These are phyloP conservation scores for Fonsecaea pedrosoi DNA, from an alignment of 2,329 filamentous ascomycete genomes.

Conservation along the genomic window DNA sequence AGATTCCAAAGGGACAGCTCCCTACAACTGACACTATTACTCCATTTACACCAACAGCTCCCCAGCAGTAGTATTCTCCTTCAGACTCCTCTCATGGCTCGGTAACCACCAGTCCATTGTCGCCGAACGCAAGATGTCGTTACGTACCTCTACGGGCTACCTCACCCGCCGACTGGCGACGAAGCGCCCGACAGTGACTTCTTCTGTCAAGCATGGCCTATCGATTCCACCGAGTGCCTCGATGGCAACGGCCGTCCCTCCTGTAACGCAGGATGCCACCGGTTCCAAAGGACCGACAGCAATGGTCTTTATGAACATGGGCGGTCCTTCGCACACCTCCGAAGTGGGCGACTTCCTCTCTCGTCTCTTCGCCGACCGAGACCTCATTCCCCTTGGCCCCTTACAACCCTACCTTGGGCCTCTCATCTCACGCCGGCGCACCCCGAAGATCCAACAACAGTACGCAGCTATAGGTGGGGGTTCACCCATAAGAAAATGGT, in stretches of 20 bases:
- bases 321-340: conserved; percentile 83
- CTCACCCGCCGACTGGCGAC: conserved; percentile 25
- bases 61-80: not conserved
- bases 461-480: conserved; percentile 95
- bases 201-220: conserved; percentile 15
- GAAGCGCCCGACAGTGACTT: conserved; percentile 7
- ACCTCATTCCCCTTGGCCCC: conserved; percentile 92
- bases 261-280: conserved; percentile 78
- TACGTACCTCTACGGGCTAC: conserved; percentile 22
- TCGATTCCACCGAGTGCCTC: conserved; percentile 38
- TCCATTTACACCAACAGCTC: not conserved
- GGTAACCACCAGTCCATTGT: conserved; percentile 12
- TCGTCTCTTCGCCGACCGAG: conserved; percentile 88
- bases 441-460: conserved; percentile 95
- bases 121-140: conserved; percentile 24
- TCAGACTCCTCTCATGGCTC: conserved; percentile 20
- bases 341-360: conserved; percentile 91
- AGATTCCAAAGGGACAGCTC: not conserved
- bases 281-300: conserved; percentile 83
- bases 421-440: conserved; percentile 82
- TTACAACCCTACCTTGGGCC: conserved; percentile 90
- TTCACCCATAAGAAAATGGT: conserved; percentile 98
- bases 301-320: conserved; percentile 99
- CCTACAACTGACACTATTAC: not conserved
- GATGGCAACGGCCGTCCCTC: conserved; percentile 70